phyloP scores from a whole-genome alignment of 148 eudicot species.

The Rhododendron mucronatum region DNA sequence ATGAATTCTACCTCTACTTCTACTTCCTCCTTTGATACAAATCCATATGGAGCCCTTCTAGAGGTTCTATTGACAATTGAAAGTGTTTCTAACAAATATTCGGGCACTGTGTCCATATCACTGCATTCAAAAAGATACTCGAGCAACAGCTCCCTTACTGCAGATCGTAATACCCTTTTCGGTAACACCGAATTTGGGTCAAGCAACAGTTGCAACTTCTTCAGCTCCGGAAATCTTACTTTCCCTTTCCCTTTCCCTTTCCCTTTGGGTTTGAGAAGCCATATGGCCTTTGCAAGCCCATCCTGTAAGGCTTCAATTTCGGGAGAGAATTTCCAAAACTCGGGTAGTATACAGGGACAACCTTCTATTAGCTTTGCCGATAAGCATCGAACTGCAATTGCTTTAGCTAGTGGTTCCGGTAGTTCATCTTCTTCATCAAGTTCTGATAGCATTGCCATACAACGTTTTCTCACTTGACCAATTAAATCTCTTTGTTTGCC shows the following conservation, averaged over 20 bases:
- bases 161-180: slow-evolving; percentile 24
- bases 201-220: slow-evolving; percentile 34
- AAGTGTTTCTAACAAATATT: slow-evolving; percentile 35
- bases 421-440: slow-evolving; percentile 41
- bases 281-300: slow-evolving; percentile 63
- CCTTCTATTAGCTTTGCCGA: slow-evolving; percentile 26
- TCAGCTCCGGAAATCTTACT: slow-evolving; percentile 33
- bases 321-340: slow-evolving; percentile 39
- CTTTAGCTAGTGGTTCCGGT: slow-evolving; percentile 52
- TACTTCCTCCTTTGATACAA: slow-evolving; percentile 34
- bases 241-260: slow-evolving; percentile 32
- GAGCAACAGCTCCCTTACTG: slow-evolving; percentile 43
- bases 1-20: slow-evolving; percentile 62
- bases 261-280: slow-evolving; percentile 20
- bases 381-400: slow-evolving; percentile 62
- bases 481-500: slow-evolving; percentile 31
- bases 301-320: slow-evolving; percentile 43
- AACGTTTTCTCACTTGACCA: slow-evolving; percentile 24
- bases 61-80: slow-evolving; percentile 39
- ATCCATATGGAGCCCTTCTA: slow-evolving; percentile 10
- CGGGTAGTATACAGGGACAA: slow-evolving; percentile 10
- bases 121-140: slow-evolving; percentile 76
- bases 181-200: slow-evolving; percentile 38
- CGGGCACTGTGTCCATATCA: slow-evolving; percentile 69
- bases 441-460: slow-evolving; percentile 33